These are phyloP conservation scores for Blastobotrys persicus DNA, from an alignment of 1,139 yeast species.

Conservation along the genomic window DNA sequence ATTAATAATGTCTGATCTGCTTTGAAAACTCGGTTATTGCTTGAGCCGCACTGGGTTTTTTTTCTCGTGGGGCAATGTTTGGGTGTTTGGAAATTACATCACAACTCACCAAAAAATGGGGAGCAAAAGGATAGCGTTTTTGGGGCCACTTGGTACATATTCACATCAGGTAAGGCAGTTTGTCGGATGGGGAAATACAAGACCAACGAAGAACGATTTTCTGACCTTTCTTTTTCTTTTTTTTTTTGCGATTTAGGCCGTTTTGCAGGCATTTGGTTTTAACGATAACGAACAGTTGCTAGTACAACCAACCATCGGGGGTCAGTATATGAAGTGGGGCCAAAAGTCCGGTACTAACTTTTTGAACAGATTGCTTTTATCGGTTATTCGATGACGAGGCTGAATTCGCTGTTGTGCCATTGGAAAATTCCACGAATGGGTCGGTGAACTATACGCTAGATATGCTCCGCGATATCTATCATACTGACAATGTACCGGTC, in stretches of 20 bases:
- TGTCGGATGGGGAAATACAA: no score
- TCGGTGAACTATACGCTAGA: slow-evolving; percentile 86
- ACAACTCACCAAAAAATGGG: background rate
- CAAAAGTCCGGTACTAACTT: slow-evolving; percentile 9
- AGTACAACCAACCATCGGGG: slow-evolving; percentile 31
- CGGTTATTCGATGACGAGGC: slow-evolving; percentile 46
- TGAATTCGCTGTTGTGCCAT: slow-evolving; percentile 80
- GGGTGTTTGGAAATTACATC: background rate
- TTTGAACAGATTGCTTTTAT: slow-evolving; percentile 55
- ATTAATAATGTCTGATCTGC: no score
- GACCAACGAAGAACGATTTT: no score
- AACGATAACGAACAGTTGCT: slow-evolving; percentile 23
- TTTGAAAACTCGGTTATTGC: no score
- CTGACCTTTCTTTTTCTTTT: no score
- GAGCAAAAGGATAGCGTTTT: slow-evolving; percentile 51
- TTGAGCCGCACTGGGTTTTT: background rate
- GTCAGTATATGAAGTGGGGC: slow-evolving; percentile 20
- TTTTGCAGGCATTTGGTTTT: slow-evolving; percentile 66
- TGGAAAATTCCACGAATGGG: slow-evolving; percentile 94
- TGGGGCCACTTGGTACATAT: slow-evolving; percentile 90
- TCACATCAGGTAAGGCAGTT: slow-evolving; percentile 78
- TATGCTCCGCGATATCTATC: slow-evolving; percentile 65
- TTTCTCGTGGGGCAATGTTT: background rate
- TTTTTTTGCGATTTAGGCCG: slow-evolving; percentile 53
- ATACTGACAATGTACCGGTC: slow-evolving; percentile 16